Conservation (phyloP, 176 grass and related monocot genomes). For the Bonia amplexicaulis region DNA sequence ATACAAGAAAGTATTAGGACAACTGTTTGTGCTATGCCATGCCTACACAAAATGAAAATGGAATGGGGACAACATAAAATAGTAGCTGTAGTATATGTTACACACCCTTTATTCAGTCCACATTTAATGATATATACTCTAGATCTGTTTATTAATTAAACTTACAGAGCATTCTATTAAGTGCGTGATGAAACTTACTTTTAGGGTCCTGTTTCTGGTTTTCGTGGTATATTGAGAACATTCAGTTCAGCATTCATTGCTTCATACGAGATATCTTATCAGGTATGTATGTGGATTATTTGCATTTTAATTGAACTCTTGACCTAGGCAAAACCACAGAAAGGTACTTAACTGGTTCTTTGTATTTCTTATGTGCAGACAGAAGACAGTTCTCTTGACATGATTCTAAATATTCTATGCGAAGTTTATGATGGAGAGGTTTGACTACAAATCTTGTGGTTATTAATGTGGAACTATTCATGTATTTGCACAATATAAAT, state of each 20-base stretch:
- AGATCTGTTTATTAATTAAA: slow-evolving; percentile 15
- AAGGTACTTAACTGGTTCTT: slow-evolving; percentile 23
- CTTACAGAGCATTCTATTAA: neutral
- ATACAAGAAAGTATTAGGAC: neutral
- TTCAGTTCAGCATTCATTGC: slow-evolving; percentile 90
- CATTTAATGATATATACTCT: slow-evolving; percentile 1
- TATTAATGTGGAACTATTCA: neutral
- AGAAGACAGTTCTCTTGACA: slow-evolving; percentile 54
- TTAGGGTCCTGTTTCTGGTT: slow-evolving; percentile 94
- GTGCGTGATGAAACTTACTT: slow-evolving; percentile 26
- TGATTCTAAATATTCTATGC: slow-evolving; percentile 61
- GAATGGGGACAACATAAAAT: neutral
- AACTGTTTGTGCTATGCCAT: neutral
- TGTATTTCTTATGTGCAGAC: slow-evolving; percentile 41
- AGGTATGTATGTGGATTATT: slow-evolving; percentile 39
- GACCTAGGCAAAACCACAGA: neutral
- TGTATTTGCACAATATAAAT: neutral
- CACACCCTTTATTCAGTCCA: neutral
- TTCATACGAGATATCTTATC: slow-evolving; percentile 78
- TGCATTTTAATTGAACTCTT: slow-evolving; percentile 9
- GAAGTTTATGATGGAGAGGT: slow-evolving; percentile 85
- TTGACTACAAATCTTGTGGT: neutral
- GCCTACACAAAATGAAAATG: neutral
- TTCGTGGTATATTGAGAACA: slow-evolving; percentile 66
- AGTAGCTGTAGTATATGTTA: neutral